Evolutionary conservation across 345 rosid species (phyloP).

Genomic region (Eucalyptus coolabah): DNA sequence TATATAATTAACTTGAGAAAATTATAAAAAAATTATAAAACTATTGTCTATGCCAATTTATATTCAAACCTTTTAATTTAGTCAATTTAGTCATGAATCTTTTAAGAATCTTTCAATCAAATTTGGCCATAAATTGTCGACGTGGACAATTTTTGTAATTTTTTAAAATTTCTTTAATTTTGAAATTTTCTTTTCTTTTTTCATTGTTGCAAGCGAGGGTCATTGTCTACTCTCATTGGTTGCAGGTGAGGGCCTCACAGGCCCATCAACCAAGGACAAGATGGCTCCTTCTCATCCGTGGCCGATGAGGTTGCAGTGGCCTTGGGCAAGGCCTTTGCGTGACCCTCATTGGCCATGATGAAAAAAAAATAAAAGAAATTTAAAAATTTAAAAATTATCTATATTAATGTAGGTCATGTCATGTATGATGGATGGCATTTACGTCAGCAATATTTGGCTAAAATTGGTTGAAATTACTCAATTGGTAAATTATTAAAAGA

Average conservation of each 20-base stretch:
- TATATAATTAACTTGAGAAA: background rate
- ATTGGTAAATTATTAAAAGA: rapidly evolving
- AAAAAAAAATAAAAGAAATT: background rate
- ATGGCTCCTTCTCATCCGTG: rapidly evolving
- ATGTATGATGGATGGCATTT: background rate
- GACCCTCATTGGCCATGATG: background rate
- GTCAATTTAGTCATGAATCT: background rate
- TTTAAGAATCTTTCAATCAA: background rate
- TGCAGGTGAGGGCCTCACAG: rapidly evolving
- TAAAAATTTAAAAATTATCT: background rate
- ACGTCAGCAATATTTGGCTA: rapidly evolving
- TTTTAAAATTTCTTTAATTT: too few species aligned
- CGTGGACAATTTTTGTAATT: rapidly evolving
- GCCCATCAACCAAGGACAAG: background rate
- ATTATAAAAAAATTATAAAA: background rate
- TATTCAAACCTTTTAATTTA: too few species aligned
- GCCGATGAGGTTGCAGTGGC: background rate
- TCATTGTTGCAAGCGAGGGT: background rate
- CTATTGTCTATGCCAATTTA: background rate
- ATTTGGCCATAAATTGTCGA: rapidly evolving
- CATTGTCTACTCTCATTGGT: background rate
- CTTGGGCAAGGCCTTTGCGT: too few species aligned
- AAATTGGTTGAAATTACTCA: rapidly evolving
- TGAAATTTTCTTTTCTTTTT: background rate
- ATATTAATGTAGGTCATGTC: rapidly evolving